A percentile compares a stretch with the other conserved stretches of the same genome.
Evolutionary conservation across 768 basidiomycete species (phyloP).

Genomic region (Paxillus involutus): DNA sequence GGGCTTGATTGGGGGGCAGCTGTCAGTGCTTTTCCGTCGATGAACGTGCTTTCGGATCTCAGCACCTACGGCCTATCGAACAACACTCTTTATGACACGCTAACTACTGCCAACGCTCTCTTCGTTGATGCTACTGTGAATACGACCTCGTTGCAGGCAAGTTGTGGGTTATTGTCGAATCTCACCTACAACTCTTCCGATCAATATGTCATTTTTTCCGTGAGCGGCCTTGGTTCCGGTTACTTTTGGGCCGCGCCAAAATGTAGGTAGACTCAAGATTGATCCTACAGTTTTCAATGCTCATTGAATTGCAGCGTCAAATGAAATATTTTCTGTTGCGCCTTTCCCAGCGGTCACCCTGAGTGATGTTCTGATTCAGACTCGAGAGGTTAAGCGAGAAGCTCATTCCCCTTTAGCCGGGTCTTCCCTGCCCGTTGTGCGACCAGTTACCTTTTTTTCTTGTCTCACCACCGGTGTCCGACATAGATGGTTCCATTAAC

Average conservation of each 20-base stretch:
- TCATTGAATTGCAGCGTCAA: too few relatives aligned
- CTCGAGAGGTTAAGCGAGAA: too few relatives aligned
- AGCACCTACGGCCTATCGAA: conserved; percentile 8
- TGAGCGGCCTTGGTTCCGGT: neutral
- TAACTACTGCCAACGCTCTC: neutral
- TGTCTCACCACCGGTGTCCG: conserved; percentile 8
- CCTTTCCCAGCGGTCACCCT: too few relatives aligned
- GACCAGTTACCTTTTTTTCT: conserved; percentile 3
- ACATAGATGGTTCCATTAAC: neutral
- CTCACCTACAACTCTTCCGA: neutral
- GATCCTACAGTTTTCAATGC: too few relatives aligned
- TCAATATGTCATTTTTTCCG: neutral
- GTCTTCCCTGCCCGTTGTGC: neutral
- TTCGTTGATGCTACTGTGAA: conserved; percentile 8
- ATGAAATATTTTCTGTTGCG: too few relatives aligned
- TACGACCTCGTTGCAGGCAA: conserved; percentile 7
- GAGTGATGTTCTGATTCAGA: too few relatives aligned
- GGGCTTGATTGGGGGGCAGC: neutral
- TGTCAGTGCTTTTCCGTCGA: neutral
- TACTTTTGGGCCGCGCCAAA: neutral
- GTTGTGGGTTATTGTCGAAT: conserved; percentile 11
- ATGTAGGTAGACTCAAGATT: neutral
- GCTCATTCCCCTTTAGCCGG: neutral
- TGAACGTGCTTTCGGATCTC: neutral
- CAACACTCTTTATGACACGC: conserved; percentile 13